Evolutionary conservation across 2,329 filamentous ascomycete genomes (phyloP).

Genomic region (Botrytis paeoniae): DNA sequence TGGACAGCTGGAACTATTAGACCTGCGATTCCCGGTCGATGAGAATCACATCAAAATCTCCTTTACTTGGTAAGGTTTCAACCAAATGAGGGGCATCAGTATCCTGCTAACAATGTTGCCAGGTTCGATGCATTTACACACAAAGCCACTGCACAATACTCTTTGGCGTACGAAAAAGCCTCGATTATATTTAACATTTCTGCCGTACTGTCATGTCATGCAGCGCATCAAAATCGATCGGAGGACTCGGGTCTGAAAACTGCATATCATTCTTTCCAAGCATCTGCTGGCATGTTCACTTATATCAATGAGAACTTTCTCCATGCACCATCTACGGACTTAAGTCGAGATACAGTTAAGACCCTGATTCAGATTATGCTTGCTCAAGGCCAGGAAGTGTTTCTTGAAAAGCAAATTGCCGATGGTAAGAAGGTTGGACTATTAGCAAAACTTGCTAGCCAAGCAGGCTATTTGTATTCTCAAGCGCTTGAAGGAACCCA

Average conservation of each 20-base stretch:
- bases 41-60: conserved; percentile 99
- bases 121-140: conserved; percentile 99
- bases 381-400: conserved; percentile 95
- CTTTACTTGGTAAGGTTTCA: conserved; percentile 78
- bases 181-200: conserved; percentile 99
- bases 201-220: conserved; percentile 92
- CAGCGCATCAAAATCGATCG: conserved; percentile 84
- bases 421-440: conserved; percentile 92
- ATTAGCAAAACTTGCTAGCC: conserved; percentile 87
- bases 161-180: conserved; percentile 94
- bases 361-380: conserved; percentile 89
- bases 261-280: conserved; percentile 97
- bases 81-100: background rate
- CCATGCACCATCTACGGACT: conserved; percentile 91
- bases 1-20: conserved; percentile 90
- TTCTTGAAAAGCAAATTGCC: conserved; percentile 90
- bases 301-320: conserved; percentile 99
- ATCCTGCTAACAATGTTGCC: conserved; percentile 18
- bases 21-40: conserved; percentile 93
- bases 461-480: conserved; percentile 81
- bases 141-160: conserved; percentile 95
- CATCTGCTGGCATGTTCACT: conserved; percentile 98
- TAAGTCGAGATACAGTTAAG: conserved; percentile 94
- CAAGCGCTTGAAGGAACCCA: conserved; percentile 88
- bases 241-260: conserved; percentile 94